Base-by-base conservation (phyloP, 768 basidiomycete species). In the Lactarius hengduanensis region DNA sequence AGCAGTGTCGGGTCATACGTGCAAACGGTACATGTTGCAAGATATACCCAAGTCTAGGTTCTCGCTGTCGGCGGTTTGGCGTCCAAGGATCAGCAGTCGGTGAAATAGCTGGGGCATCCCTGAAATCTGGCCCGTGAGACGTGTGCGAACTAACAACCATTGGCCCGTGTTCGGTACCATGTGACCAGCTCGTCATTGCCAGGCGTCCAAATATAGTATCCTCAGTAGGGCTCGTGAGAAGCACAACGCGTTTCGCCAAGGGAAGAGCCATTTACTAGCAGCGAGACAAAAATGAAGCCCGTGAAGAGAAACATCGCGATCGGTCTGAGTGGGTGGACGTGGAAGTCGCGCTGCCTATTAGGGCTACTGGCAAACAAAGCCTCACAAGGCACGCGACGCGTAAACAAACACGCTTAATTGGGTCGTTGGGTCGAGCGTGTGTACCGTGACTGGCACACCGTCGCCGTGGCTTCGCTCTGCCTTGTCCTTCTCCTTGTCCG, bases 21-120 rank as follows among this genome's bases (percentile, higher is more conserved):
- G 5, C 8, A n/a, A 5, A 38, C 4, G 13, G 10, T 22, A 30
- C 32, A 36, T 15, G 5, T 22, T 61, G 1, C 11, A 28, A 28
- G 22, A 74, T 84, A 64, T 66, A 86, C 86, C 50, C 40, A 86
- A 75, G 66, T 86, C 79, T 70, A 86, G 85, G 61, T 80, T 81
- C 62, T 69, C 72, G 41, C 70, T 69, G 61, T 75, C 74, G 62
- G 72, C 71, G 62, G 73, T 69, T 64, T 71, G 22, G 66, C 75
- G 76, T 11, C 86, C 86, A 30, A 88, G 79, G 9, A 86, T 69
- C 53, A 86, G 68, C 40, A 45, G 78, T 74, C 1, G 34, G 20
- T 2, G 84, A 85, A 41, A 88, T 71, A 45, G 76, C 65, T 28
- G 71, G 67, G 8, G 74, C 69, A 64, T 77, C 72, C 69, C 67